These are phyloP conservation scores for Aurantiochytrium sp. DNA, from an alignment of 108 stramenopile species.

Conservation along the genomic window DNA sequence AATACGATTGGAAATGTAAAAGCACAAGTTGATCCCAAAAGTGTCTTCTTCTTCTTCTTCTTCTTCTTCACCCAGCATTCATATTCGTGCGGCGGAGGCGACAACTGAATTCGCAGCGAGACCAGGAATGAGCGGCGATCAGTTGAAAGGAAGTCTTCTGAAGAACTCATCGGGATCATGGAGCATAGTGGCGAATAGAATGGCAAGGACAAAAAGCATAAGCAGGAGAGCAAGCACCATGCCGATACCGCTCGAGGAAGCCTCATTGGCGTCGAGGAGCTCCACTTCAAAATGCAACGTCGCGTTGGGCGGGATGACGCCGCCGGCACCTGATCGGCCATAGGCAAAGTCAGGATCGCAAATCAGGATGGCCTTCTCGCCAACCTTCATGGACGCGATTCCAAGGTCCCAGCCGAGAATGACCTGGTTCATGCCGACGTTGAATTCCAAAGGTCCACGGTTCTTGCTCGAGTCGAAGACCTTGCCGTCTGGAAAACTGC, in stretches of 20 bases:
- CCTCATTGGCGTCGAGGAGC: slow-evolving; percentile 31
- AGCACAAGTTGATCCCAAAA: too few relatives aligned
- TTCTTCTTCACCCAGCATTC: too few relatives aligned
- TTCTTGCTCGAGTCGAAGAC: neutral
- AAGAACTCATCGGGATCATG: neutral
- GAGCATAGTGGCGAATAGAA: neutral
- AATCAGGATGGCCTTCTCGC: slow-evolving; percentile 54
- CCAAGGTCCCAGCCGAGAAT: slow-evolving; percentile 34
- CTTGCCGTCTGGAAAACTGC: neutral
- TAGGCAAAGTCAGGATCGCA: slow-evolving; percentile 67
- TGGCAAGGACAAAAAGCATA: neutral
- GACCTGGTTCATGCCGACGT: slow-evolving; percentile 20
- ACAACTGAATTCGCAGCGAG: too few relatives aligned
- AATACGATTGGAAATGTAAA: too few relatives aligned
- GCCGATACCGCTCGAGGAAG: neutral
- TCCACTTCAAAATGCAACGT: slow-evolving; percentile 69
- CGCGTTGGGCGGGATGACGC: slow-evolving; percentile 57
- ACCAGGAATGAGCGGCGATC: too few relatives aligned
- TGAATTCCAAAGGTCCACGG: slow-evolving; percentile 22
- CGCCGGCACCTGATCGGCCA: slow-evolving; percentile 59
- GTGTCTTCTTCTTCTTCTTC: too few relatives aligned
- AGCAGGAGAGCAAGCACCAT: neutral
- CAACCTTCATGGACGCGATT: slow-evolving; percentile 37
- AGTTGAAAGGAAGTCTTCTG: too few relatives aligned
- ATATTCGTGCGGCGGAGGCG: too few relatives aligned